Conservation (phyloP, 257 asterid species). For the Craterostigma plantagineum region DNA sequence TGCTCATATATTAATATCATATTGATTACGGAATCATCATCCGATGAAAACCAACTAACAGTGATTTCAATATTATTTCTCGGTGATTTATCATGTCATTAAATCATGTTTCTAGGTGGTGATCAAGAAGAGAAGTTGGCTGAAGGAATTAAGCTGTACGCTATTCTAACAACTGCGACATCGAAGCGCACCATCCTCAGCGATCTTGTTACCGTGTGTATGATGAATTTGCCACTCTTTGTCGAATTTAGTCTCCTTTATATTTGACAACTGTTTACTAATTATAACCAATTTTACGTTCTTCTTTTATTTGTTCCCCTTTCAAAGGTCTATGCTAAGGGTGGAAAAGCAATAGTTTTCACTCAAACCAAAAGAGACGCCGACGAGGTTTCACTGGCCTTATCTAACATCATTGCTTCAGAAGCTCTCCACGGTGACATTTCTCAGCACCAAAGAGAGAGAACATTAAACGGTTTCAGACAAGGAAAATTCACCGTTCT, state of each 20-base stretch:
- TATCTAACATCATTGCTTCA: conserved; percentile 65
- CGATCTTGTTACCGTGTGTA: conserved; percentile 60
- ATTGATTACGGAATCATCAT: too few relatives aligned
- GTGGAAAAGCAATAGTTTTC: conserved; percentile 85
- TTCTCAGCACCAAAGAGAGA: conserved; percentile 95
- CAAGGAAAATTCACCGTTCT: conserved; percentile 89
- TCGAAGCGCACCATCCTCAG: conserved; percentile 62
- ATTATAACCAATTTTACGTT: not conserved
- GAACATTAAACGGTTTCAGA: conserved; percentile 80
- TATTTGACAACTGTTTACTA: too few relatives aligned
- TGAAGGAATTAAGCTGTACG: conserved; percentile 76
- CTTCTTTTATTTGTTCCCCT: not conserved
- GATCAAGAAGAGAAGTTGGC: conserved; percentile 69
- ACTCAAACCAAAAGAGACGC: conserved; percentile 92
- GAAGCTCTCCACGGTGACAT: conserved; percentile 98
- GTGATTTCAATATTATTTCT: not conserved
- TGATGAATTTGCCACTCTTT: not conserved
- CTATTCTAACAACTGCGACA: conserved; percentile 38
- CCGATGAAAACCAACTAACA: too few relatives aligned
- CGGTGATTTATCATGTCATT: not conserved
- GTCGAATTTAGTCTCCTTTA: conserved; percentile 7
- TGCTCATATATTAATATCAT: too few relatives aligned
- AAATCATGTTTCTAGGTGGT: conserved; percentile 41
- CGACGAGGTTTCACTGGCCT: conserved; percentile 71
- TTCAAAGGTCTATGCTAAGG: conserved; percentile 71